These are phyloP conservation scores for Gentiana straminea DNA, from an alignment of 257 asterid species.

Conservation along the genomic window DNA sequence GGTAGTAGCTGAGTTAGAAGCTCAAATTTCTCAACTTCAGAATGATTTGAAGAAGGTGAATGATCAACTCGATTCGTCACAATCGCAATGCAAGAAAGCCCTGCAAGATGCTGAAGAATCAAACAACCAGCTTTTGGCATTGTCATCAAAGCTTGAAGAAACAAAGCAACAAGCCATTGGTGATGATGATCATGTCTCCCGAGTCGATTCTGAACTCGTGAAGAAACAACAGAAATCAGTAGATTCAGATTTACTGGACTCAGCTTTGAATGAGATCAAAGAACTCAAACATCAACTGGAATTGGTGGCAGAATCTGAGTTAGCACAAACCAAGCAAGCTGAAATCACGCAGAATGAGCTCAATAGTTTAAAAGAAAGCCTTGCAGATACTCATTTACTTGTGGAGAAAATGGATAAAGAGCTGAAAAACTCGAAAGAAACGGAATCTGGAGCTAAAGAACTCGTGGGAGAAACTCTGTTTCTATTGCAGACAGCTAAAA, in stretches of 20 bases:
- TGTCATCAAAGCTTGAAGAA: slow-evolving; percentile 50
- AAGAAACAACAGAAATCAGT: slow-evolving; percentile 21
- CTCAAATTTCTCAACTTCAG: slow-evolving; percentile 64
- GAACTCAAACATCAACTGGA: slow-evolving; percentile 58
- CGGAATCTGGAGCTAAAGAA: slow-evolving; percentile 52
- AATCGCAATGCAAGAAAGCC: slow-evolving; percentile 58
- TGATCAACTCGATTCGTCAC: slow-evolving; percentile 59
- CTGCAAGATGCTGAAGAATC: slow-evolving; percentile 60
- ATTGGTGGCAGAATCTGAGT: slow-evolving; percentile 42
- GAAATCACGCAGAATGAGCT: slow-evolving; percentile 42
- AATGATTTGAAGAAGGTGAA: slow-evolving; percentile 60
- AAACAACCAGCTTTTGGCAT: slow-evolving; percentile 38
- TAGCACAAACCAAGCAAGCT: slow-evolving; percentile 23
- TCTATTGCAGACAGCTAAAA: slow-evolving; percentile 63
- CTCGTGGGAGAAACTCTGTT: slow-evolving; percentile 50
- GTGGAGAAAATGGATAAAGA: slow-evolving; percentile 66
- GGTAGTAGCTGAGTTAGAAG: slow-evolving; percentile 61
- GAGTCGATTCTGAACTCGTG: slow-evolving; percentile 33
- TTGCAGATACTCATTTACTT: slow-evolving; percentile 32
- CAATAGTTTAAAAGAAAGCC: slow-evolving; percentile 35
- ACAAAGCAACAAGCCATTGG: slow-evolving; percentile 19
- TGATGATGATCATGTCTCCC: slow-evolving; percentile 18
- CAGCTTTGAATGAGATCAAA: slow-evolving; percentile 53
- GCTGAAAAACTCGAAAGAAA: slow-evolving; percentile 36
- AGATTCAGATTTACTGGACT: slow-evolving; percentile 46